Evolutionary conservation across 2,329 filamentous ascomycete genomes (phyloP).

Genomic region (Nemania sp.): DNA sequence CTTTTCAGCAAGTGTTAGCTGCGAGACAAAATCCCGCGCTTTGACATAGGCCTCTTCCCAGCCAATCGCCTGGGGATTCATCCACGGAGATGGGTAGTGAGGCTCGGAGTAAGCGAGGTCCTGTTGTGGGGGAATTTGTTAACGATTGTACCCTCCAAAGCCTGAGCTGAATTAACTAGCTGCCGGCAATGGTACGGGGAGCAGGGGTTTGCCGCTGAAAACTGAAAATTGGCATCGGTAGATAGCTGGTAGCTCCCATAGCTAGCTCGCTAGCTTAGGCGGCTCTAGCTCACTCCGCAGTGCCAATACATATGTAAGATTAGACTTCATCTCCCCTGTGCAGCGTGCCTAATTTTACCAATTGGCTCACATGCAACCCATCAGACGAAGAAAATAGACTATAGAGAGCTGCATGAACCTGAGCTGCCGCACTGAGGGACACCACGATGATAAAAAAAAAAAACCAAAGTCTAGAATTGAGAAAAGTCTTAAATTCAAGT

Average conservation of each 20-base stretch:
- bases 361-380: background rate
- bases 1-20: conserved; percentile 87
- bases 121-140: conserved; percentile 20
- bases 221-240: background rate
- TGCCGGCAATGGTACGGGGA: conserved; percentile 4
- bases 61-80: conserved; percentile 74
- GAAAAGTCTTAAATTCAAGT: background rate
- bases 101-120: conserved; percentile 47
- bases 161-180: background rate
- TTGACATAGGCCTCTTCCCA: conserved; percentile 83
- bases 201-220: background rate
- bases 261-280: background rate
- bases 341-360: background rate
- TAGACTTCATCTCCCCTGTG: background rate
- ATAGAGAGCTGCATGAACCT: background rate
- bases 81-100: conserved; percentile 88
- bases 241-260: background rate
- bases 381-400: background rate
- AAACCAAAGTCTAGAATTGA: background rate
- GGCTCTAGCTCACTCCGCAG: background rate
- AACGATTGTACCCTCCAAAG: conserved; percentile 12
- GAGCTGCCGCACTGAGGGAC: background rate
- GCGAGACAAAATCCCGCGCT: conserved; percentile 82
- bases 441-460: background rate
- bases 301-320: background rate